A percentile compares a stretch with the other conserved stretches of the same genome.
These are phyloP conservation scores for Neurospora sp. DNA, from an alignment of 495 filamentous ascomycete species.

Conservation along the genomic window DNA sequence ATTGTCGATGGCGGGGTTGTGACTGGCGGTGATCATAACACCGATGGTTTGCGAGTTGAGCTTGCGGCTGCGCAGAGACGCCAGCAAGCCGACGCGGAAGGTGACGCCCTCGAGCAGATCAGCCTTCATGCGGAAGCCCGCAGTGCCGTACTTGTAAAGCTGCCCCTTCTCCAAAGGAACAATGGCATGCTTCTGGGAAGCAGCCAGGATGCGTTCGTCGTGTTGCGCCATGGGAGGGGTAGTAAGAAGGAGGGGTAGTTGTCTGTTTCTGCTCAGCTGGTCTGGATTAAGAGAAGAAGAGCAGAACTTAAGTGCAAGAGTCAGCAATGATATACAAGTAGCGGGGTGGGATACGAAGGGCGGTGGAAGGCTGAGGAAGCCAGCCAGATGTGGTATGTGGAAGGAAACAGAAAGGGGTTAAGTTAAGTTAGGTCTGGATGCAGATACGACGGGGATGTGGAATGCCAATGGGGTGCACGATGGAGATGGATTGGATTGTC, in stretches of 20 bases:
- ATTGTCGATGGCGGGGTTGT: conserved; percentile 96
- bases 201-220: conserved; percentile 41
- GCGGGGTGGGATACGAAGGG: background rate
- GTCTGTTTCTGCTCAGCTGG: background rate
- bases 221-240: conserved; percentile 8
- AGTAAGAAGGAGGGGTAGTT: background rate
- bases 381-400: background rate
- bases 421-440: background rate
- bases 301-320: background rate
- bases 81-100: conserved; percentile 81
- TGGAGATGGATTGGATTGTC: background rate
- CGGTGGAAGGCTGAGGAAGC: background rate
- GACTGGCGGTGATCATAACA: conserved; percentile 97
- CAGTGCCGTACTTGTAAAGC: conserved; percentile 87
- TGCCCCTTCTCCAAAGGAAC: conserved; percentile 53
- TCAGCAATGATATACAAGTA: background rate
- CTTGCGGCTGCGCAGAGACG: conserved; percentile 83
- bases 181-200: conserved; percentile 54
- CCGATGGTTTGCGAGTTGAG: conserved; percentile 84
- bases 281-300: background rate
- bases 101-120: conserved; percentile 77
- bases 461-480: background rate
- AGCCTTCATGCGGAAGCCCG: conserved; percentile 58
- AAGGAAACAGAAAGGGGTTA: background rate
- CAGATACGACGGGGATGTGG: background rate